Conservation (phyloP, 2,329 filamentous ascomycete genomes). For the Neopestalotiopsis clavispora region DNA sequence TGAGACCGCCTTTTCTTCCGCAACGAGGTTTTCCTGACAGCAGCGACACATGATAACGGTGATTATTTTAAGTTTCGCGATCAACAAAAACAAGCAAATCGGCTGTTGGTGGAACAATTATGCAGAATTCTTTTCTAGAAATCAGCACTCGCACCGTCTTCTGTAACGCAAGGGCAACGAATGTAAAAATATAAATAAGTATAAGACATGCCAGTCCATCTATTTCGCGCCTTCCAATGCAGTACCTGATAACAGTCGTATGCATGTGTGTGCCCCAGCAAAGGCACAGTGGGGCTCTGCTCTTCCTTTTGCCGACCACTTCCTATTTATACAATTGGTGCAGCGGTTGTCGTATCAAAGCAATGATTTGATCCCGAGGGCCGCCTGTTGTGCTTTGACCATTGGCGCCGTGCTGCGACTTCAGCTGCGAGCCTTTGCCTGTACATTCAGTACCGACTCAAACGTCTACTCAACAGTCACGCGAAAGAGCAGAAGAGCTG, state of each 20-base stretch:
- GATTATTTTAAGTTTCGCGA: background rate
- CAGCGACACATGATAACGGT: background rate
- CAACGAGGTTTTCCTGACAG: too few species aligned
- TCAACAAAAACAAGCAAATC: background rate
- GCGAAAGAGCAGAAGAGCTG: background rate
- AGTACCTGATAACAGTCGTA: background rate
- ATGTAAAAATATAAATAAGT: background rate
- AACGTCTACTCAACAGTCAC: background rate
- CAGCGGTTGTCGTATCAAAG: background rate
- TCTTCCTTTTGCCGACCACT: background rate
- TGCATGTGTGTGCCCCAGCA: background rate
- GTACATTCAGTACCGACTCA: background rate
- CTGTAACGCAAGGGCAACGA: background rate
- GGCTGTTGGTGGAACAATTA: background rate
- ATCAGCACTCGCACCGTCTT: background rate
- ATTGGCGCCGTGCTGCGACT: background rate
- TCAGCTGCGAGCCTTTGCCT: background rate
- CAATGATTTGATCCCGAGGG: background rate
- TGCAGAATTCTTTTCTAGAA: background rate
- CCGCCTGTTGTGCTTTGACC: background rate
- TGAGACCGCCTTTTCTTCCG: conserved; percentile 8
- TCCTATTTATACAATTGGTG: background rate
- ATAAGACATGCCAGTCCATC: background rate
- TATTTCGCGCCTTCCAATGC: background rate
- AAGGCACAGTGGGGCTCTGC: background rate